These are phyloP conservation scores for Pseudogymnoascus verrucosus DNA, from an alignment of 2,329 filamentous ascomycete species.

Conservation along the genomic window DNA sequence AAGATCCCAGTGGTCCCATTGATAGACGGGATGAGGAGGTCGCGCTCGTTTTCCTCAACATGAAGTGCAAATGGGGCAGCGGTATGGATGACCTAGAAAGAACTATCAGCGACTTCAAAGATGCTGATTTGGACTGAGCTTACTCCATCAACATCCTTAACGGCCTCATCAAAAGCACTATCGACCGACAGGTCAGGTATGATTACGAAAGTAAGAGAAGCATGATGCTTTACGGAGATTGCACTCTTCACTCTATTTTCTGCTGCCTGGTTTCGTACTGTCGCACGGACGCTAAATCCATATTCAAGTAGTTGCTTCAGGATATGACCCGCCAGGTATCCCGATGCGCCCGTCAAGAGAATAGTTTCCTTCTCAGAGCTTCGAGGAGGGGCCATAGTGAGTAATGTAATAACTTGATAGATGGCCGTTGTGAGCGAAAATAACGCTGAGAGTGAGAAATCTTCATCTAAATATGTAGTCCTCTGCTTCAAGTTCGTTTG, in stretches of 20 bases:
- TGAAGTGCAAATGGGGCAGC: slow-evolving; percentile 44
- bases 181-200: slow-evolving; percentile 63
- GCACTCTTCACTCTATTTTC: slow-evolving; percentile 32
- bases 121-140: slow-evolving; percentile 20
- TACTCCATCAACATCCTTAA: slow-evolving; percentile 56
- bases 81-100: slow-evolving; percentile 52
- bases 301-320: slow-evolving; percentile 35
- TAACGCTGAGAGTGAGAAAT: too few relatives aligned
- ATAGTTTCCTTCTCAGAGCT: slow-evolving; percentile 11
- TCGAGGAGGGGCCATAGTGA: neutral
- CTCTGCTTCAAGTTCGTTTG: too few relatives aligned
- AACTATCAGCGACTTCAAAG: neutral
- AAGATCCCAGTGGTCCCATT: slow-evolving; percentile 43
- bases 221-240: slow-evolving; percentile 26
- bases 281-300: slow-evolving; percentile 32
- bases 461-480: too few relatives aligned
- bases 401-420: neutral
- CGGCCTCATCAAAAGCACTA: slow-evolving; percentile 57
- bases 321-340: slow-evolving; percentile 45
- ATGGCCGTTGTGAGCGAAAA: too few relatives aligned
- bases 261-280: slow-evolving; percentile 38
- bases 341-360: slow-evolving; percentile 32
- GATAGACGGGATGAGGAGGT: slow-evolving; percentile 45
- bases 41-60: slow-evolving; percentile 26
- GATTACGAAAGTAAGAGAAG: slow-evolving; percentile 35